These are phyloP conservation scores for Aspergillus fischeri DNA, from an alignment of 2,329 filamentous ascomycete species.

Conservation along the genomic window DNA sequence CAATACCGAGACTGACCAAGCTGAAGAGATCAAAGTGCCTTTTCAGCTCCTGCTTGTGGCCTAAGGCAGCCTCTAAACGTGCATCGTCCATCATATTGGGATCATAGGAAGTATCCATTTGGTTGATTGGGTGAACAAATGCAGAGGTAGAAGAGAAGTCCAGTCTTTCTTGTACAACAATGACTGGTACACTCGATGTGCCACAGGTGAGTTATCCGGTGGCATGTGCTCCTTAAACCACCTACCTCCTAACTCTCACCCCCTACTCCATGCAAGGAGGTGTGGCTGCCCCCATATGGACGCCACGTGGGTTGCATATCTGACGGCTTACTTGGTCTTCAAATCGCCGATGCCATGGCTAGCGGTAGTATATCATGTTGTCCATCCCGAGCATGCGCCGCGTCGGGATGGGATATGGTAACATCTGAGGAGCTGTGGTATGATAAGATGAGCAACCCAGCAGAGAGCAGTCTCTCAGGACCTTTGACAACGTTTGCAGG, in stretches of 20 bases:
- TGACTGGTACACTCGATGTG: neutral
- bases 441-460: neutral
- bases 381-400: neutral
- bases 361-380: neutral
- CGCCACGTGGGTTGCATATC: constrained; percentile 17
- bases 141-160: neutral
- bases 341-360: neutral
- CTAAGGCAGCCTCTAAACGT: constrained; percentile 31
- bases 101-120: neutral
- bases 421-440: neutral
- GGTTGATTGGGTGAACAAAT: neutral
- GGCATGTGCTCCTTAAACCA: neutral
- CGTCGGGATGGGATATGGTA: neutral
- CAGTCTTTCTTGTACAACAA: neutral
- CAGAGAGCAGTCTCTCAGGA: neutral
- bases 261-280: constrained; percentile 13
- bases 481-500: neutral
- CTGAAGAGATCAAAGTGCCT: constrained; percentile 56
- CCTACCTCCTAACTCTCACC: neutral
- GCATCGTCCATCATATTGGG: constrained; percentile 17
- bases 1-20: constrained; percentile 54
- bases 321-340: neutral
- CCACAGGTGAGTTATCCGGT: neutral
- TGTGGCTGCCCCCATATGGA: constrained; percentile 16
- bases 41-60: constrained; percentile 56